Base-by-base conservation (phyloP, 1,139 yeast genomes). In the Yamadazyma sp. region DNA sequence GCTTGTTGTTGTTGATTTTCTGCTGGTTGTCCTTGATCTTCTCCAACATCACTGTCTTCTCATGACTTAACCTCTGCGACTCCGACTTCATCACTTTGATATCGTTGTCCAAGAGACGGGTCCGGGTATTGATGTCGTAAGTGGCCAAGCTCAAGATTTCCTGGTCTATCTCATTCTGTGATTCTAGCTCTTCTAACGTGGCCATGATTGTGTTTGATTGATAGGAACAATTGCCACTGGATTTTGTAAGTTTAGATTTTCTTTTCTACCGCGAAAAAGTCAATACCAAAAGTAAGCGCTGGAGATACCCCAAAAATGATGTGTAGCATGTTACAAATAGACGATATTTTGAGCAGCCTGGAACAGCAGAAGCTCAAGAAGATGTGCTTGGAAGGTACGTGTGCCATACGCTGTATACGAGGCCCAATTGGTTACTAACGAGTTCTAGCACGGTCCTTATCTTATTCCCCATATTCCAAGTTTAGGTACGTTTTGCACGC, bases 1-100 rank as follows among this genome's bases (percentile, higher is more conserved):
- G 98, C 66, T 85, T 87, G 64, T 94, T 94, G 61, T 92, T 91
- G 59, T 88, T 89, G 63, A 94, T 92, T 69, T 94, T 94, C 55
- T 91, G 98, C 62, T 85, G 91, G 67, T 94, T 94, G 58, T 92
- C 98, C 61, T 91, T 89, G 64, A 94, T 89, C 62, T 94, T 83
- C 53, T 89, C 98, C 45, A 81, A 68, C 97, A 91, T 92, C 39
- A 89, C 87, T 41, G 87, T 80, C 67, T 87, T 88, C 58, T 94
- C 98, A 63, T 92, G 98, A 39, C 87, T 78, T 48, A 94, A 73
- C 58, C 98, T 77, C 63, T 91, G 95, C 89, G 52, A 94, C 94
- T 62, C 91, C 88, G 64, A 94, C 91, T 61, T 94, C 98, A 62
- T 94, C 92, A 26, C 29, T 26, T 26, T 26, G 29, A 26, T 26